These are phyloP conservation scores for Crithidia acanthocephali DNA, from an alignment of 208 protist genomes.

Conservation along the genomic window DNA sequence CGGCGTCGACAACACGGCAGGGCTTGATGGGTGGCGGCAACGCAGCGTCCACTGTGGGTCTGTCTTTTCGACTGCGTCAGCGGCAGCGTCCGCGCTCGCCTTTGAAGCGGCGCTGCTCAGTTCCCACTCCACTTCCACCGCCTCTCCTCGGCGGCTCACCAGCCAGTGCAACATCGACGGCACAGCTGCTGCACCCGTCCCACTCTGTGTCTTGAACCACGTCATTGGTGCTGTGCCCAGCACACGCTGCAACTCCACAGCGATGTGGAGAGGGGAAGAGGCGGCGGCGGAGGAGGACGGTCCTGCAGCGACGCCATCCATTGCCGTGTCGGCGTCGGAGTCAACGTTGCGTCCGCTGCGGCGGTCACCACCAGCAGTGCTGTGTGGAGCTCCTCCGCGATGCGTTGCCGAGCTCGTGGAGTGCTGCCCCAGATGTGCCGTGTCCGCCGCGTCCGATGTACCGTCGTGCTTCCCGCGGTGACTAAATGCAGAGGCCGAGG, in stretches of 20 bases:
- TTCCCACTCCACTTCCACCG: constrained; percentile 12
- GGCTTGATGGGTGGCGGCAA: background rate
- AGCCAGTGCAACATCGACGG: background rate
- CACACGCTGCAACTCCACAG: constrained; percentile 1
- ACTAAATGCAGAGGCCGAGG: background rate
- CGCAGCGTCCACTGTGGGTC: constrained; percentile 9
- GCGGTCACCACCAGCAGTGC: background rate
- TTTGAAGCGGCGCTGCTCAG: background rate
- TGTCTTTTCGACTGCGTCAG: background rate
- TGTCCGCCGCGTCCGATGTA: background rate
- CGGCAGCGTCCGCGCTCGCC: background rate
- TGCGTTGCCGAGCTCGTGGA: too few relatives aligned
- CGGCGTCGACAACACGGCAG: background rate
- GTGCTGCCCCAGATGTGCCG: background rate
- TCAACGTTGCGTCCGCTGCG: background rate
- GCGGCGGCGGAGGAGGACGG: background rate
- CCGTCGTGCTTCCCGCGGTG: background rate
- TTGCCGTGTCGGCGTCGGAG: constrained; percentile 1
- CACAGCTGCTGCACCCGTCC: background rate
- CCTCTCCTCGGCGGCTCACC: constrained; percentile 5
- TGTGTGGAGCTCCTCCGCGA: too few relatives aligned
- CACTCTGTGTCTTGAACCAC: background rate
- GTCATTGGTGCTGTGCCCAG: constrained; percentile 7
- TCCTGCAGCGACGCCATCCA: background rate
- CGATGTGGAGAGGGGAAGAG: constrained; percentile 4